Percentiles rank a stretch among this genome's conserved stretches.
Evolutionary conservation across 2,329 filamentous ascomycete species (phyloP).

Genomic region (Colletotrichum lentis): DNA sequence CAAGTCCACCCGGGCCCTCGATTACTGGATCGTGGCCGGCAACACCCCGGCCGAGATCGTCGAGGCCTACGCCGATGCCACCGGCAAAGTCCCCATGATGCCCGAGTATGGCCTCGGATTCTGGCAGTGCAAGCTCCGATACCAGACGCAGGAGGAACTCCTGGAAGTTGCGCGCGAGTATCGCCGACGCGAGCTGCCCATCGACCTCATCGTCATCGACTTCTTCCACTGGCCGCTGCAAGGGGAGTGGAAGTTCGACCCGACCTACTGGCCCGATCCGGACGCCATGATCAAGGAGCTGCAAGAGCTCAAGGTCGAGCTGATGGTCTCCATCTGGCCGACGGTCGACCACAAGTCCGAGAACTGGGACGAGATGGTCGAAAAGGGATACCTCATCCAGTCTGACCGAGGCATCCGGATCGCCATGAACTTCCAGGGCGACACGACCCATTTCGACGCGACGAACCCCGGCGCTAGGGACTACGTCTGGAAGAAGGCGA

Average conservation of each 20-base stretch:
- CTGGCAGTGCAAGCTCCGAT: constrained; percentile 71
- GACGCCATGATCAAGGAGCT: constrained; percentile 71
- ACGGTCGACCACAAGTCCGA: constrained; percentile 52
- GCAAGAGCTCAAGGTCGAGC: constrained; percentile 64
- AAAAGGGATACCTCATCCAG: constrained; percentile 65
- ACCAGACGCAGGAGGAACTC: constrained; percentile 69
- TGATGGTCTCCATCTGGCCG: constrained; percentile 76
- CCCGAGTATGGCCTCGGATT: constrained; percentile 71
- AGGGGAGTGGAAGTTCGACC: constrained; percentile 74
- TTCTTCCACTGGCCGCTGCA: constrained; percentile 72
- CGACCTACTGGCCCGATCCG: constrained; percentile 70
- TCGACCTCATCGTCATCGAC: constrained; percentile 69
- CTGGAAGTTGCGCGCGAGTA: constrained; percentile 66
- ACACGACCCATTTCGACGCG: constrained; percentile 69
- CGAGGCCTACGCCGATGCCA: constrained; percentile 61
- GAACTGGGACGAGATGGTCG: constrained; percentile 46
- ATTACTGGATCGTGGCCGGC: constrained; percentile 69
- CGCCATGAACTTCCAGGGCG: constrained; percentile 66
- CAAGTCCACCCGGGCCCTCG: constrained; percentile 60
- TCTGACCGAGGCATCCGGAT: constrained; percentile 66
- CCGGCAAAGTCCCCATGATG: constrained; percentile 69
- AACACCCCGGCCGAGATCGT: constrained; percentile 61
- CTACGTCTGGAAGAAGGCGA: constrained; percentile 67
- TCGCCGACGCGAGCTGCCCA: constrained; percentile 58
- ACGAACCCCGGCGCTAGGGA: constrained; percentile 67